phyloP scores from a whole-genome alignment of 2,329 filamentous ascomycete genomes.

The Cephalotrichum gorgonifer region DNA sequence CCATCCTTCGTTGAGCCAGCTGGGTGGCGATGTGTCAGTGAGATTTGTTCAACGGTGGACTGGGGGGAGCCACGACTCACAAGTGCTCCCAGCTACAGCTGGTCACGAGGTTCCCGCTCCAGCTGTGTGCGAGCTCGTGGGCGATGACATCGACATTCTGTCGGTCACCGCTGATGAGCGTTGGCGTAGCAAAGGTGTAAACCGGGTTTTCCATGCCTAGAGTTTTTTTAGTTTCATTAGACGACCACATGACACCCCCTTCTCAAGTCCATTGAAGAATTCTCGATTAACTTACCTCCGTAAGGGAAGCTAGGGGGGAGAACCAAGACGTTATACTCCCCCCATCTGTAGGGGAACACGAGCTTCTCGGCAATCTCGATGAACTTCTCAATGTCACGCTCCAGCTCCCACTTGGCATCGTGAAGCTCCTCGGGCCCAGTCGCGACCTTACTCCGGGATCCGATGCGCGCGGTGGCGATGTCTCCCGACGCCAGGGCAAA shows the following conservation, averaged over 20 bases:
- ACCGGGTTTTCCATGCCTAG: conserved; percentile 81
- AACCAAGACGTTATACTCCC: conserved; percentile 79
- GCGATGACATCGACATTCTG: conserved; percentile 96
- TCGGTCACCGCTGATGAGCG: conserved; percentile 80
- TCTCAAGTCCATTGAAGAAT: not conserved
- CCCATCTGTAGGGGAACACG: conserved; percentile 87
- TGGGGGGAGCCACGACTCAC: conserved; percentile 36
- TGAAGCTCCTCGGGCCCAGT: conserved; percentile 81
- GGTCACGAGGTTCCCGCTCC: conserved; percentile 80
- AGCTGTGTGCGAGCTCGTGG: conserved; percentile 67
- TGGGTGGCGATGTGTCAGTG: conserved; percentile 16
- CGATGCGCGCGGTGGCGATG: conserved; percentile 75
- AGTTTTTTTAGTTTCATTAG: not conserved
- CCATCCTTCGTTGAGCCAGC: conserved; percentile 73
- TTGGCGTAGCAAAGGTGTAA: conserved; percentile 91
- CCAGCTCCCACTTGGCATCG: conserved; percentile 82
- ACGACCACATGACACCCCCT: not conserved
- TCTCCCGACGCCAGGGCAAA: conserved; percentile 88
- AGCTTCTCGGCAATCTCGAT: conserved; percentile 74
- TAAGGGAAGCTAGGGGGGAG: conserved; percentile 86
- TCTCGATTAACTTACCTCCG: conserved; percentile 43
- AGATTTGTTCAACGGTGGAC: too few species aligned
- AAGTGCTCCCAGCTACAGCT: conserved; percentile 76
- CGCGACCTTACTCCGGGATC: conserved; percentile 73
- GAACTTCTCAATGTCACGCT: conserved; percentile 84